Percentiles rank a stretch among this genome's conserved stretches.
Evolutionary conservation across 257 asterid species (phyloP).

Genomic region (Solanum sparsipilum): DNA sequence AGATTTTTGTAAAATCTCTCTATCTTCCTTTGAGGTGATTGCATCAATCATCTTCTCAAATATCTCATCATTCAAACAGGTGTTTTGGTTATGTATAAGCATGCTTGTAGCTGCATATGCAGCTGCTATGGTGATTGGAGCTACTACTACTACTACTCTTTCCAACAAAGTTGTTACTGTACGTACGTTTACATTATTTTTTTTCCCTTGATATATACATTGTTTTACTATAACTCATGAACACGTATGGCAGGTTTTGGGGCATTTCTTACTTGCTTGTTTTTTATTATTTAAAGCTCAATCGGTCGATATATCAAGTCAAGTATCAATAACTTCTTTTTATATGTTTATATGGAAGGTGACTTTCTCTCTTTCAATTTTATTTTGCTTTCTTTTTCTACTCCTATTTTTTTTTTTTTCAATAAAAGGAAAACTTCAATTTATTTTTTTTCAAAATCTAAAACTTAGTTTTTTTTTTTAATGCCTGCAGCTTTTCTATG

Average conservation of each 20-base stretch:
- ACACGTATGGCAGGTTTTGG: not conserved
- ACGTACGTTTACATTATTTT: not conserved
- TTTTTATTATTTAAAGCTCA: not conserved
- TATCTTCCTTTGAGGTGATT: not conserved
- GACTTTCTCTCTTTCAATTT: not conserved
- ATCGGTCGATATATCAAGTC: not conserved
- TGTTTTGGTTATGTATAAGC: slow-evolving; percentile 4
- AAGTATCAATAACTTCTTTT: slow-evolving; percentile 5
- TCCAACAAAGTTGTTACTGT: slow-evolving; percentile 1
- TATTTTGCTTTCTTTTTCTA: not conserved
- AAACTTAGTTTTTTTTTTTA: not conserved
- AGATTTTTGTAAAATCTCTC: no score
- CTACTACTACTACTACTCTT: not conserved
- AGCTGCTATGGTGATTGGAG: slow-evolving; percentile 4
- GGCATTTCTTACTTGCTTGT: slow-evolving; percentile 1
- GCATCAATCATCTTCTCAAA: not conserved
- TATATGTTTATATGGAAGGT: slow-evolving; percentile 14
- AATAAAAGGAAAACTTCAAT: not conserved
- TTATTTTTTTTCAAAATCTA: not conserved
- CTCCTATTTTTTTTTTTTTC: not conserved
- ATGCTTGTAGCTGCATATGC: slow-evolving; percentile 3
- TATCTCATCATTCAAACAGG: not conserved
- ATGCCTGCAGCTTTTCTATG: slow-evolving; percentile 1
- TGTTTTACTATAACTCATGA: not conserved
- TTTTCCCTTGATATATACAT: not conserved